A percentile compares a stretch with the other conserved stretches of the same genome.
Evolutionary conservation across 2,329 filamentous ascomycete genomes (phyloP).

Genomic region (Xylariaceae sp.): DNA sequence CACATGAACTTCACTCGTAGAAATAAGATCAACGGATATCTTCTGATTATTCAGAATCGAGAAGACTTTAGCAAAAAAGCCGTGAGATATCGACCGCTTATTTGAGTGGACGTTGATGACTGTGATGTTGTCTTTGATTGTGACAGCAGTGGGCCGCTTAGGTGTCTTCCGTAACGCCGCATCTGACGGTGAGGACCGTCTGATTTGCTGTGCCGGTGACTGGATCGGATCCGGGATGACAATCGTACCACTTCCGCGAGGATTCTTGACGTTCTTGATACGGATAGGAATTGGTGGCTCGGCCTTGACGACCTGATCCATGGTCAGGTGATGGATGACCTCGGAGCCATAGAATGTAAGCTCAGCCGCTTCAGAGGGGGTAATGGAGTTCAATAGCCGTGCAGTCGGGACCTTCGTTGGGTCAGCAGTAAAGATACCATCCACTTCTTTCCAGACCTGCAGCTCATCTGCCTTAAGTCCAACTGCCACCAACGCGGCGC

Average conservation of each 20-base stretch:
- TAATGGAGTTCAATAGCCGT: conserved; percentile 80
- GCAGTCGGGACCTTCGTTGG: conserved; percentile 88
- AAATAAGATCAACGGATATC: conserved; percentile 92
- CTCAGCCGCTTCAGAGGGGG: conserved; percentile 90
- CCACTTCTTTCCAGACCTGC: conserved; percentile 98
- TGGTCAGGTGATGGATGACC: conserved; percentile 97
- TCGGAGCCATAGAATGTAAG: conserved; percentile 92
- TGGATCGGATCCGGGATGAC: conserved; percentile 69
- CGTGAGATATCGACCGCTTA: conserved; percentile 91
- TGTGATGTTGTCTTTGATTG: conserved; percentile 94
- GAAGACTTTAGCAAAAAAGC: conserved; percentile 93
- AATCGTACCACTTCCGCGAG: conserved; percentile 70
- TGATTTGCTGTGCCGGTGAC: conserved; percentile 54
- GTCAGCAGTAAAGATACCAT: conserved; percentile 81
- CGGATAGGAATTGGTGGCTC: conserved; percentile 72
- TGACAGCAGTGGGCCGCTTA: conserved; percentile 81
- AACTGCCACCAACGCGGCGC: conserved; percentile 85
- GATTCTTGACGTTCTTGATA: conserved; percentile 90
- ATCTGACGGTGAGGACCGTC: conserved; percentile 43
- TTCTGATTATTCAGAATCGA: conserved; percentile 80
- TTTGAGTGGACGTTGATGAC: conserved; percentile 98
- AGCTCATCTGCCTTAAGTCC: conserved; percentile 82
- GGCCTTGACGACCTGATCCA: conserved; percentile 93
- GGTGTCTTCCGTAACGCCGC: conserved; percentile 52
- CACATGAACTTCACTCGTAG: conserved; percentile 92